These are phyloP conservation scores for Colletotrichum acutatum DNA, from an alignment of 2,329 filamentous ascomycete species.

Conservation along the genomic window DNA sequence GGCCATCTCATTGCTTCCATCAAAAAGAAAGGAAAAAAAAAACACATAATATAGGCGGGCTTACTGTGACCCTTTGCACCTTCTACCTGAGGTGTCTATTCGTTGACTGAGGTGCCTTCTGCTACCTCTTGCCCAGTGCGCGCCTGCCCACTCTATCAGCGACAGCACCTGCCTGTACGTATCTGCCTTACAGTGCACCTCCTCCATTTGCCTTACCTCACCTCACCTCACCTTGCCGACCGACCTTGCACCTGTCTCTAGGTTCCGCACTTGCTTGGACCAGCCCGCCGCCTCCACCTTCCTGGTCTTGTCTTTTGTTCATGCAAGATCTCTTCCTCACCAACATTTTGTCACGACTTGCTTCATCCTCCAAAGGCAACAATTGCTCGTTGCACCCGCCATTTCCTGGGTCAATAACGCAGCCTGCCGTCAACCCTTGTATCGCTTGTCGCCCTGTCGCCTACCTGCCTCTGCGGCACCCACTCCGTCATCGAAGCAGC, in stretches of 20 bases:
- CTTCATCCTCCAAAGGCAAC: conserved; percentile 15
- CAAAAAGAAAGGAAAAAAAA: neutral
- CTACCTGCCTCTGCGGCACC: conserved; percentile 27
- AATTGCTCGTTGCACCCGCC: conserved; percentile 25
- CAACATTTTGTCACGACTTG: conserved; percentile 10
- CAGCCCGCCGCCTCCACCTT: conserved; percentile 31
- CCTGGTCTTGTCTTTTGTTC: conserved; percentile 31
- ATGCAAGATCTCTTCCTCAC: conserved; percentile 34
- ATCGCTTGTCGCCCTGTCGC: conserved; percentile 10
- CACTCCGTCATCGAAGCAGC: conserved; percentile 32
- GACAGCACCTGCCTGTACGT: neutral
- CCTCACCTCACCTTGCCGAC: conserved; percentile 7
- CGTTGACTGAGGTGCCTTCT: neutral
- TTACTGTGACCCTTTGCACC: neutral
- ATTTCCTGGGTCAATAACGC: conserved; percentile 17
- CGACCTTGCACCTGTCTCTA: conserved; percentile 1
- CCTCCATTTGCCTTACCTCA: neutral
- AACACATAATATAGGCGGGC: neutral
- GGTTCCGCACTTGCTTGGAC: conserved; percentile 22
- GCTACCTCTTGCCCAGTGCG: conserved; percentile 1
- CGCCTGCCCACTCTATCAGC: neutral
- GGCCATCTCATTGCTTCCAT: neutral
- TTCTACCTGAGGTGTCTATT: neutral
- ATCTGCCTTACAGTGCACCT: neutral
- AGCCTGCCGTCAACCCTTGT: conserved; percentile 21